These are phyloP conservation scores for Phytomonas francai DNA, from an alignment of 208 protist genomes.

Conservation along the genomic window DNA sequence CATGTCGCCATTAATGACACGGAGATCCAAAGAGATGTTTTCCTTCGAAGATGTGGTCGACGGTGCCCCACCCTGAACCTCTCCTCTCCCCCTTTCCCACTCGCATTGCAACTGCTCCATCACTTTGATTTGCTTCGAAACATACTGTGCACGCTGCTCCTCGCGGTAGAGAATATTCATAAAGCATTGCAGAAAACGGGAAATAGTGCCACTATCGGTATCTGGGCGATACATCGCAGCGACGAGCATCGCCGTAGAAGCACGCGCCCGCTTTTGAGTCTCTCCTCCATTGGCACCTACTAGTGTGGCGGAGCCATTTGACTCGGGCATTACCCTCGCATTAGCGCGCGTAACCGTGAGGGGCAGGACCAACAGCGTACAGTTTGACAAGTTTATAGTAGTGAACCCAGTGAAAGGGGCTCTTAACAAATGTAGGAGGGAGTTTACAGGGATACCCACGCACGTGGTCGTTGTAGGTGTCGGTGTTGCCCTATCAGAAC, in stretches of 20 bases:
- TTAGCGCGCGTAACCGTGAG: neutral
- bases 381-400: slow-evolving; percentile 62
- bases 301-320: neutral
- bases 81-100: neutral
- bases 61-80: neutral
- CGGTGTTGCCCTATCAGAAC: slow-evolving; percentile 3
- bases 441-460: slow-evolving; percentile 52
- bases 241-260: slow-evolving; percentile 39
- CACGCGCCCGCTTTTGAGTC: slow-evolving; percentile 1
- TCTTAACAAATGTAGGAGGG: slow-evolving; percentile 59
- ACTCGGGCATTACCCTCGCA: neutral
- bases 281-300: neutral
- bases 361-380: slow-evolving; percentile 28
- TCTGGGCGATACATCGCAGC: slow-evolving; percentile 66
- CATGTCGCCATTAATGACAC: neutral
- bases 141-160: slow-evolving; percentile 48
- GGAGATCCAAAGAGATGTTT: neutral
- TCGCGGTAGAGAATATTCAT: slow-evolving; percentile 77
- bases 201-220: slow-evolving; percentile 41
- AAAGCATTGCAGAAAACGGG: slow-evolving; percentile 74
- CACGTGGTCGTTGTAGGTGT: slow-evolving; percentile 23
- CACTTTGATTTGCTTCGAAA: slow-evolving; percentile 33
- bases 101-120: slow-evolving; percentile 26
- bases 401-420: slow-evolving; percentile 45
- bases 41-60: neutral